Conservation (phyloP, 345 rosid species). For the Ceriops decandra region DNA sequence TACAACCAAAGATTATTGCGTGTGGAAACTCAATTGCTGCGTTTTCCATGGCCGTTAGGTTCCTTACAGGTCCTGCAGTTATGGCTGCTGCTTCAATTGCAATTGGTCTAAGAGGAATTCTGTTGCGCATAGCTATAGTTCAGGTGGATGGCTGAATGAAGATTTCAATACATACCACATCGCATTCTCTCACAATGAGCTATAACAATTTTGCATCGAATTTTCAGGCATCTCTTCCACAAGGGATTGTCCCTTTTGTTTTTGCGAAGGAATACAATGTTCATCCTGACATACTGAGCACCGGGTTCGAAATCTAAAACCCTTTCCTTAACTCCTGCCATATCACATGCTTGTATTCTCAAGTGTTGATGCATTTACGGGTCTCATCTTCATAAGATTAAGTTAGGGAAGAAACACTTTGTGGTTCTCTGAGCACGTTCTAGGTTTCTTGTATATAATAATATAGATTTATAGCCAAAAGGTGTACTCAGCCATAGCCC, state of each 20-base stretch:
- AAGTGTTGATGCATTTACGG: neutral
- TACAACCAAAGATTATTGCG: constrained; percentile 91
- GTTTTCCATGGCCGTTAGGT: constrained; percentile 86
- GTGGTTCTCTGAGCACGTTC: constrained; percentile 8
- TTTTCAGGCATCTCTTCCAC: constrained; percentile 78
- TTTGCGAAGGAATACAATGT: constrained; percentile 81
- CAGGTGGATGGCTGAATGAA: constrained; percentile 42
- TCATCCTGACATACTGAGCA: constrained; percentile 75
- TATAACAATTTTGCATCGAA: neutral
- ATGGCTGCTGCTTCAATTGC: constrained; percentile 93
- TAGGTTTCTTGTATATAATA: neutral
- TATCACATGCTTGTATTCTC: neutral
- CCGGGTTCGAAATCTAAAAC: constrained; percentile 40
- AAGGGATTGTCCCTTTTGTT: constrained; percentile 76
- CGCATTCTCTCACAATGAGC: neutral
- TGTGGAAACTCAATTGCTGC: constrained; percentile 82
- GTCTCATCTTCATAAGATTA: neutral
- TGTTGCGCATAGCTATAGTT: constrained; percentile 79
- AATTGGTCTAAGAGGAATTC: constrained; percentile 67
- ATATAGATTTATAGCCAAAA: constrained; percentile 1
- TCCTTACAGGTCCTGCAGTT: constrained; percentile 80
- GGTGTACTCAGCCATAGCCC: neutral
- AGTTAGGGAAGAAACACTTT: neutral
- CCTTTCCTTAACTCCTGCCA: neutral
- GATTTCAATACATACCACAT: neutral